Base-by-base conservation (phyloP, 768 basidiomycete species). In the Lentinula boryana region DNA sequence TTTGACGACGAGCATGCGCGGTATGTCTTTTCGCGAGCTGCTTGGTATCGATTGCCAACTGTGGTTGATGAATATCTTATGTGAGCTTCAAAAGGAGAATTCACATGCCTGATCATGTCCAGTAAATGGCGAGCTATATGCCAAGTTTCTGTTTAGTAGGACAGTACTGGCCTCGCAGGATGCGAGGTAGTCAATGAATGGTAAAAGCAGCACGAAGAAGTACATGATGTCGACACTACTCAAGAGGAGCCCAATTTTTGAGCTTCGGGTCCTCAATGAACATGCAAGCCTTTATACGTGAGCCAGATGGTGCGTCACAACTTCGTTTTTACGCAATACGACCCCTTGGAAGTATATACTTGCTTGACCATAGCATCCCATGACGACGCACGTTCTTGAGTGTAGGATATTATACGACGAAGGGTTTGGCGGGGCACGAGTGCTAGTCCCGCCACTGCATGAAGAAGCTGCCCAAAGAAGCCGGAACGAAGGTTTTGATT, bases 31-130 rank as follows among this genome's bases (percentile, higher is more conserved):
- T 66, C 49, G 78, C 70, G 35, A 80, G 69, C 5, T 66, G 63
- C 0, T 65, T 63, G 23, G 74, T 79, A 61, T 80, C 69, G 48
- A 74, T 71, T 13, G 72, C 70, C 57, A 80, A 70, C 80, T 82
- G 35, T 5, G 33, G 21, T 57, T 32, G 6, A 27, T 23, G 2
- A 13, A 23, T 16, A 8, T 9, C 1, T 49, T 2, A 23, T 21
- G 3, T 16, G 21, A 12, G 5, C 48, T 16, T 10, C 9, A 16
- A 27, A 10, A 46, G 44, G 21, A 49, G 13, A 16, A 18, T 52
- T 9, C n/a, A 32, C 67, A 52, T 63, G 68, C 73, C 68, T 75
- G 67, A 16, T 72, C 72, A 58, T 71, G 67, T 16, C 69, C 69
- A 27, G 68, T 63, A 62, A 78, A 76, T 0, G 77, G 77, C 18